phyloP scores from a whole-genome alignment of 306 rosid genomes.

The Mucuna pruriens region DNA sequence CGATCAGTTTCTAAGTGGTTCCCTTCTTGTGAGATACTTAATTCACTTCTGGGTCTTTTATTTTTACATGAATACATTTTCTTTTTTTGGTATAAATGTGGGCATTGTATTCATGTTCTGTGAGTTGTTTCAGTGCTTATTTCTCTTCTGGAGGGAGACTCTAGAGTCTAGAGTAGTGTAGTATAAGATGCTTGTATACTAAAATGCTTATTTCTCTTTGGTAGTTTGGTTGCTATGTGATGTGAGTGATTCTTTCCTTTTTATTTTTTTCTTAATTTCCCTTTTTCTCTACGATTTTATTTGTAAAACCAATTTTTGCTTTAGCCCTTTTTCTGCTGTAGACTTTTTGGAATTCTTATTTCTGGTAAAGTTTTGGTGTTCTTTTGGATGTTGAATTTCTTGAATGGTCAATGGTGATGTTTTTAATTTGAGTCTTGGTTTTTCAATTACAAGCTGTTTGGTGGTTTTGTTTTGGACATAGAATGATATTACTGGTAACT shows the following conservation, averaged over 20 bases:
- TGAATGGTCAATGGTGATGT: not conserved
- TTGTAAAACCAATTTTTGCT: not conserved
- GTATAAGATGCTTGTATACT: slow-evolving; percentile 4
- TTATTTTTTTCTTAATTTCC: not conserved
- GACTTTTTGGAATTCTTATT: not conserved
- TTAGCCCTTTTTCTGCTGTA: not conserved
- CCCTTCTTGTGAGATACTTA: not conserved
- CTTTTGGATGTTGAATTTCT: not conserved
- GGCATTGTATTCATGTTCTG: not conserved
- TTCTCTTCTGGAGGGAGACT: not conserved
- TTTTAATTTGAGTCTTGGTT: not conserved
- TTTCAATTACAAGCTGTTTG: not conserved
- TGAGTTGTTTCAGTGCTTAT: not conserved
- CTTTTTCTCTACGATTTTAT: not conserved
- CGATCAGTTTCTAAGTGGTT: slow-evolving; percentile 23
- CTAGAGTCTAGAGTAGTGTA: not conserved
- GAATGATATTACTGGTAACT: not conserved
- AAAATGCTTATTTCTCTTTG: slow-evolving; percentile 8
- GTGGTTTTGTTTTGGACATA: slow-evolving; percentile 10
- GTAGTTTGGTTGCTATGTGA: not conserved
- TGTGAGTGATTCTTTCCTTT: slow-evolving; percentile 4
- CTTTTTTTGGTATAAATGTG: not conserved
- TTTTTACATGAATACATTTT: not conserved
- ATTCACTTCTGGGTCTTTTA: slow-evolving; percentile 24
- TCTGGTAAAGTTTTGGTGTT: not conserved